phyloP scores from a whole-genome alignment of 2,329 filamentous ascomycete species.

The Alternaria hordeiaustralica region DNA sequence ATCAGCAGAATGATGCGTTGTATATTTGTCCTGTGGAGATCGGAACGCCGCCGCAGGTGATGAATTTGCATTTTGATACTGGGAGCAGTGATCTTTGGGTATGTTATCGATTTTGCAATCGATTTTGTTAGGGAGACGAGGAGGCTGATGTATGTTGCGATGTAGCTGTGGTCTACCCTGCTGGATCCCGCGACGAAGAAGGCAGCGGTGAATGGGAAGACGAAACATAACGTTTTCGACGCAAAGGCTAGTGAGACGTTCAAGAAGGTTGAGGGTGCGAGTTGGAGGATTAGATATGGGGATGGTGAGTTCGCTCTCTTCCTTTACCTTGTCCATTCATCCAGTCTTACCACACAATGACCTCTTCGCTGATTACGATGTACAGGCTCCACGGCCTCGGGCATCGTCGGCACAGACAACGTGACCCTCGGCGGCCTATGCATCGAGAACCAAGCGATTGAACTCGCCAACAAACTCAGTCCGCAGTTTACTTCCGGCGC shows the following conservation, averaged over 20 bases:
- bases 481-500: slow-evolving; percentile 60
- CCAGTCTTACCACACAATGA: too few species aligned
- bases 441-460: slow-evolving; percentile 68
- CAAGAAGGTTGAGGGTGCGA: slow-evolving; percentile 56
- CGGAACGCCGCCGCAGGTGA: slow-evolving; percentile 67
- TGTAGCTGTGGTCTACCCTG: not conserved
- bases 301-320: slow-evolving; percentile 53
- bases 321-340: not conserved
- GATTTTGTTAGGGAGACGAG: too few species aligned
- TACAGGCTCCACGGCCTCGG: not conserved
- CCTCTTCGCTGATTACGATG: accelerated
- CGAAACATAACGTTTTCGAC: slow-evolving; percentile 62
- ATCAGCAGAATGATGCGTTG: slow-evolving; percentile 70
- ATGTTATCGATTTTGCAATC: too few species aligned
- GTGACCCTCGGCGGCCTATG: slow-evolving; percentile 67
- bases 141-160: too few species aligned
- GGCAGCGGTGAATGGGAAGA: slow-evolving; percentile 56
- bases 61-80: slow-evolving; percentile 71
- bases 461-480: slow-evolving; percentile 67
- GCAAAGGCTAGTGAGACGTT: slow-evolving; percentile 67
- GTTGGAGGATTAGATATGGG: slow-evolving; percentile 72
- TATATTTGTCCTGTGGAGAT: slow-evolving; percentile 70
- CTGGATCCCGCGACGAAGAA: slow-evolving; percentile 47
- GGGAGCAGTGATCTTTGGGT: slow-evolving; percentile 74
- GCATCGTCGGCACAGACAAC: slow-evolving; percentile 63